Conservation (phyloP, 148 eudicot species). For the Rhododendron henanense region DNA sequence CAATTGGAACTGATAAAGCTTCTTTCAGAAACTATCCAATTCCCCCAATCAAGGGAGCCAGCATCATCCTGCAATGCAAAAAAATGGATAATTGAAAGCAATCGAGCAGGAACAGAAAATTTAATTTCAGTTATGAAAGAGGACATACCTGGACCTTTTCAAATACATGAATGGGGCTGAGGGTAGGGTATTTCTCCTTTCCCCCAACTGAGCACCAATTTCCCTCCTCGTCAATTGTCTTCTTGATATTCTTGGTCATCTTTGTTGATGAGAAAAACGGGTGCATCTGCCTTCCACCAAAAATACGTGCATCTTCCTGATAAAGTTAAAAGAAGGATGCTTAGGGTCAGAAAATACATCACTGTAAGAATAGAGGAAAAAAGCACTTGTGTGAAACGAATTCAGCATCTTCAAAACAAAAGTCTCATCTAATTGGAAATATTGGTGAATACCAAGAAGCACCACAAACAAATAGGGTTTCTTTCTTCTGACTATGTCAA, state of each 20-base stretch:
- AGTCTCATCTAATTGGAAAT: background rate
- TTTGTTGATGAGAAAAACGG: conserved; percentile 78
- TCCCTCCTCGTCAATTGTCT: conserved; percentile 33
- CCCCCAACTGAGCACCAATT: conserved; percentile 30
- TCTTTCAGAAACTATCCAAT: conserved; percentile 56
- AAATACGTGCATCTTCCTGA: conserved; percentile 89
- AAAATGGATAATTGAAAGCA: background rate
- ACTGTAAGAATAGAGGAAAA: background rate
- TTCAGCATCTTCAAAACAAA: background rate
- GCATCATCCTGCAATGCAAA: conserved; percentile 47
- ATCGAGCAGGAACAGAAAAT: background rate
- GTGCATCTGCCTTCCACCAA: conserved; percentile 79
- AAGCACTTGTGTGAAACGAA: background rate
- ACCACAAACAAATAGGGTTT: background rate
- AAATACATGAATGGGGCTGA: conserved; percentile 81
- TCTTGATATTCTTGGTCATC: conserved; percentile 51
- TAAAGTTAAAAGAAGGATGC: conserved; percentile 12
- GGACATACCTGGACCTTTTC: conserved; percentile 60
- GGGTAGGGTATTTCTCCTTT: conserved; percentile 34
- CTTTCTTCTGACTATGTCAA: background rate
- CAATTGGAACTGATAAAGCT: conserved; percentile 21
- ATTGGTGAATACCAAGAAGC: background rate
- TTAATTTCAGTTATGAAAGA: background rate
- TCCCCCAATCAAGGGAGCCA: conserved; percentile 59
- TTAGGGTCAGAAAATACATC: background rate